These are phyloP conservation scores for Suhomyces panamericanus DNA, from an alignment of 1,139 yeast species.

Conservation along the genomic window DNA sequence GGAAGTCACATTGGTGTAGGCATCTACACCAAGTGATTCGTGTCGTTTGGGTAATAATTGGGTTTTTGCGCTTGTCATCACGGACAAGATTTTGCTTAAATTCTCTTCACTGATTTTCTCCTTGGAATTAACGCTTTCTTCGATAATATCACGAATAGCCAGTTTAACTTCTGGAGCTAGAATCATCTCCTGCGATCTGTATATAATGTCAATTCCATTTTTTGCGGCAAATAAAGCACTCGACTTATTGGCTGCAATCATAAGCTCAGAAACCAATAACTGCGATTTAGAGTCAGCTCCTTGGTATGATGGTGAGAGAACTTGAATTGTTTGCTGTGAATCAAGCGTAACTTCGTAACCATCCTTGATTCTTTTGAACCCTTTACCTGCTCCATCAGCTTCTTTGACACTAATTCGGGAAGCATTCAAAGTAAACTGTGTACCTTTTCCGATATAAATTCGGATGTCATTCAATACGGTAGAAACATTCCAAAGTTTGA, in stretches of 20 bases:
- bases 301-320: conserved; percentile 20
- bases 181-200: conserved; percentile 39
- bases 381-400: conserved; percentile 1
- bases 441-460: conserved; percentile 23
- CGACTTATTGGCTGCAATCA: conserved; percentile 73
- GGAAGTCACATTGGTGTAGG: conserved; percentile 80
- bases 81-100: conserved; percentile 19
- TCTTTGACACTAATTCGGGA: conserved; percentile 19
- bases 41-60: conserved; percentile 48
- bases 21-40: conserved; percentile 60
- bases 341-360: conserved; percentile 19
- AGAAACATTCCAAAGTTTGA: conserved; percentile 32
- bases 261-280: conserved; percentile 71
- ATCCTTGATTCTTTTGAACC: conserved; percentile 11
- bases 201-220: conserved; percentile 58
- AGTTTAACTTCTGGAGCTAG: conserved; percentile 30
- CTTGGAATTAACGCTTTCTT: conserved; percentile 22
- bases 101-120: conserved; percentile 20
- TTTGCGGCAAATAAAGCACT: conserved; percentile 53
- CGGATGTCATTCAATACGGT: conserved; percentile 28
- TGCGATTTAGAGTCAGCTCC: conserved; percentile 41
- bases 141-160: conserved; percentile 42
- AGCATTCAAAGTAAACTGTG: conserved; percentile 18
- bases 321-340: conserved; percentile 14
- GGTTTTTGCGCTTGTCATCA: conserved; percentile 18